A percentile compares a stretch with the other conserved stretches of the same genome.
These are phyloP conservation scores for Trifolium pratense DNA, from an alignment of 306 rosid genomes.

Conservation along the genomic window DNA sequence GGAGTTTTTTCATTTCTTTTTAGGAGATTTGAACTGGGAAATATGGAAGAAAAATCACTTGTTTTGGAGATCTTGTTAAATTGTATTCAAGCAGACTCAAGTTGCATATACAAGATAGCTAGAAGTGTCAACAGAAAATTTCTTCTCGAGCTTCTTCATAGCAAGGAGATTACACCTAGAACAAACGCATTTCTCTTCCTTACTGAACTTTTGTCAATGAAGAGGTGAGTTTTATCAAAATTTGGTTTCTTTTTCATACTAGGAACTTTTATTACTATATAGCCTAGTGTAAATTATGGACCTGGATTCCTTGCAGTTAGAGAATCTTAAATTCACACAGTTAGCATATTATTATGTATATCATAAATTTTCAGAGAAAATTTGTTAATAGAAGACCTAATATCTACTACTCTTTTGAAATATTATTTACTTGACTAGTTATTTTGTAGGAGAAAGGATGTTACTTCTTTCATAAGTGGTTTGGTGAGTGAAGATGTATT, in stretches of 20 bases:
- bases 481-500: slow-evolving; percentile 57
- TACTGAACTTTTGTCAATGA: slow-evolving; percentile 60
- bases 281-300: background rate
- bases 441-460: slow-evolving; percentile 67
- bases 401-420: background rate
- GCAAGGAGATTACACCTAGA: slow-evolving; percentile 56
- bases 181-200: slow-evolving; percentile 59
- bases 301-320: too few relatives aligned
- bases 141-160: slow-evolving; percentile 64
- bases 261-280: background rate
- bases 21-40: slow-evolving; percentile 61
- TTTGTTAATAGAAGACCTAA: background rate
- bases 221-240: slow-evolving; percentile 46
- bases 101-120: slow-evolving; percentile 62
- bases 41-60: slow-evolving; percentile 60
- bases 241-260: background rate
- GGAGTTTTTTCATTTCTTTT: slow-evolving; percentile 68
- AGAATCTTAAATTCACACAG: too few relatives aligned
- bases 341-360: background rate
- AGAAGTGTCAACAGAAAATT: slow-evolving; percentile 54
- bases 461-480: slow-evolving; percentile 54
- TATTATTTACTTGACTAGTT: slow-evolving; percentile 13
- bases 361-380: slow-evolving; percentile 19
- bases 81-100: slow-evolving; percentile 62
- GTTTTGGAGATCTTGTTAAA: slow-evolving; percentile 50